These are phyloP conservation scores for Stellera chamaejasme DNA, from an alignment of 345 rosid species.

Conservation along the genomic window DNA sequence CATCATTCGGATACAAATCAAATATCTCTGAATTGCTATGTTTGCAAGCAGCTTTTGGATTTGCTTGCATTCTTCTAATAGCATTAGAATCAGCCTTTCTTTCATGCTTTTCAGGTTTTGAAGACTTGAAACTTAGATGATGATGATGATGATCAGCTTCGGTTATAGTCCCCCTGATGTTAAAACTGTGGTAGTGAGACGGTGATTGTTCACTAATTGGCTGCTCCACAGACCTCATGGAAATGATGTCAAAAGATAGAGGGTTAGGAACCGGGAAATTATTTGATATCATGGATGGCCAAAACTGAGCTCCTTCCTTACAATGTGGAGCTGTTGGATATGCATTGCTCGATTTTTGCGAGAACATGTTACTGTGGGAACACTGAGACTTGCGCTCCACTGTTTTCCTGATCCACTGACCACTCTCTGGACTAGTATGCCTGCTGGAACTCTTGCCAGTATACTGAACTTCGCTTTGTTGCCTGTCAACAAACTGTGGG, in stretches of 20 bases:
- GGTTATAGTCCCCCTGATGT: constrained; percentile 22
- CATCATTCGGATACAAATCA: constrained; percentile 58
- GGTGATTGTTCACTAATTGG: constrained; percentile 24
- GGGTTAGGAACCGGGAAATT: not conserved
- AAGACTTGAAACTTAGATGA: constrained; percentile 28
- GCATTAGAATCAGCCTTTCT: constrained; percentile 35
- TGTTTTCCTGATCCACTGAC: constrained; percentile 40
- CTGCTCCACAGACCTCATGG: constrained; percentile 25
- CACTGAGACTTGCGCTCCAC: constrained; percentile 30
- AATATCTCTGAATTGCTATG: constrained; percentile 38
- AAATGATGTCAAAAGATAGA: constrained; percentile 19
- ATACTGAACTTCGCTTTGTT: constrained; percentile 28
- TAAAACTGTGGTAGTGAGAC: constrained; percentile 26
- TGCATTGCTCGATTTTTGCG: constrained; percentile 28
- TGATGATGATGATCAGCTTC: constrained; percentile 21
- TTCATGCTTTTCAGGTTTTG: constrained; percentile 35
- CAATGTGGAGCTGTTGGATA: constrained; percentile 41
- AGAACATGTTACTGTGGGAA: constrained; percentile 23
- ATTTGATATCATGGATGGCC: constrained; percentile 45
- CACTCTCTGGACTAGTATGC: constrained; percentile 27
- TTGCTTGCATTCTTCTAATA: constrained; percentile 22
- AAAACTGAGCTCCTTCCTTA: constrained; percentile 38
- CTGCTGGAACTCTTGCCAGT: constrained; percentile 29
- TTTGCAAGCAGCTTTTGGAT: constrained; percentile 41
- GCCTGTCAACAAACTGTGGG: constrained; percentile 38